Conservation (phyloP, 768 basidiomycete genomes). For the Kwoniella europaea region DNA sequence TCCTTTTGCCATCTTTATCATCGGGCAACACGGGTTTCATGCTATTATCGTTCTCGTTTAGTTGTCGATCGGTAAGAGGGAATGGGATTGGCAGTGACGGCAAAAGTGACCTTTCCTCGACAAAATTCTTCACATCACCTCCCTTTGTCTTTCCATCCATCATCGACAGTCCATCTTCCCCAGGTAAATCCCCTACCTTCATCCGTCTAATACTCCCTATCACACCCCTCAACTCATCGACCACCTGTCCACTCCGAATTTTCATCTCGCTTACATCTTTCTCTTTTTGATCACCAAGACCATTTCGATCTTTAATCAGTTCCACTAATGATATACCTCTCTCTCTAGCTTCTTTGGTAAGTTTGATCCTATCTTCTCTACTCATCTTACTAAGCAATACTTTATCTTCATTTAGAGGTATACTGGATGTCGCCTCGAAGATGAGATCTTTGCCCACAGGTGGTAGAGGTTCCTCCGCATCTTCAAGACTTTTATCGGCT, state of each 20-base stretch:
- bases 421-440: conserved; percentile 30
- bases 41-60: neutral
- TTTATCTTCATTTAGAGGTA: conserved; percentile 4
- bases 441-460: conserved; percentile 48
- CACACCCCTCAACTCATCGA: conserved; percentile 24
- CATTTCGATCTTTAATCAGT: conserved; percentile 5
- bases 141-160: too few species aligned
- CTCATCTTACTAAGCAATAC: conserved; percentile 26
- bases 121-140: too few species aligned
- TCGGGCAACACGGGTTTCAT: too few species aligned
- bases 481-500: neutral
- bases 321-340: conserved; percentile 31
- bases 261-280: conserved; percentile 11
- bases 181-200: conserved; percentile 9
- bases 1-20: too few species aligned
- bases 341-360: conserved; percentile 38
- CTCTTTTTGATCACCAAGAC: neutral
- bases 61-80: neutral
- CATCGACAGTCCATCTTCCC: neutral
- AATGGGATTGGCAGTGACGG: neutral
- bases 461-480: conserved; percentile 6
- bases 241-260: conserved; percentile 14
- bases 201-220: conserved; percentile 23
- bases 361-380: conserved; percentile 46
- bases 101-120: too few species aligned